These are phyloP conservation scores for Euphorbia lathyris DNA, from an alignment of 345 rosid genomes.

Conservation along the genomic window DNA sequence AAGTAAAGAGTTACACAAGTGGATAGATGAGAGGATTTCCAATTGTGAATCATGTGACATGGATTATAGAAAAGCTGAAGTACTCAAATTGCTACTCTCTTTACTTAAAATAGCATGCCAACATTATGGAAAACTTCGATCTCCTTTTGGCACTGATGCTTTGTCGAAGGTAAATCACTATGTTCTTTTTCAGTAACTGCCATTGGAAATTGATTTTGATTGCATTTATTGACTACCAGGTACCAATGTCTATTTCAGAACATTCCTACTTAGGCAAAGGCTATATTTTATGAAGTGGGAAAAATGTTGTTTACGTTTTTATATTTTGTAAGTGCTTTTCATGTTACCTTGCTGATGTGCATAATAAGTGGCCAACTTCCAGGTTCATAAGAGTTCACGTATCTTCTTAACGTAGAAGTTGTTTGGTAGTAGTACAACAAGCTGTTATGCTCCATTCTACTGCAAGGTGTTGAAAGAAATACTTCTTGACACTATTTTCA, in stretches of 20 bases:
- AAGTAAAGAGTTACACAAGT: slow-evolving; percentile 82
- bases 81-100: slow-evolving; percentile 70
- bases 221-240: neutral
- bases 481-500: neutral
- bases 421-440: neutral
- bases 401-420: neutral
- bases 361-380: neutral
- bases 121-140: slow-evolving; percentile 94
- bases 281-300: slow-evolving; percentile 7
- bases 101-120: slow-evolving; percentile 87
- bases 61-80: slow-evolving; percentile 57
- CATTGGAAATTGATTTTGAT: neutral
- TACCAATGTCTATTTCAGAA: neutral
- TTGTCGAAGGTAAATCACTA: slow-evolving; percentile 48
- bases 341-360: neutral
- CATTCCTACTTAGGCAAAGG: neutral
- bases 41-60: slow-evolving; percentile 53
- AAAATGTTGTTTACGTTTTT: neutral
- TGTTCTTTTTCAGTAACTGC: neutral
- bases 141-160: slow-evolving; percentile 79
- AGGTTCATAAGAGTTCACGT: slow-evolving; percentile 2
- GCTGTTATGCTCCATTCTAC: neutral
- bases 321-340: neutral
- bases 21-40: slow-evolving; percentile 86
- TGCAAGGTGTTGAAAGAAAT: neutral